Evolutionary conservation across 2,329 filamentous ascomycete genomes (phyloP).

Genomic region (Aureobasidium sp.): DNA sequence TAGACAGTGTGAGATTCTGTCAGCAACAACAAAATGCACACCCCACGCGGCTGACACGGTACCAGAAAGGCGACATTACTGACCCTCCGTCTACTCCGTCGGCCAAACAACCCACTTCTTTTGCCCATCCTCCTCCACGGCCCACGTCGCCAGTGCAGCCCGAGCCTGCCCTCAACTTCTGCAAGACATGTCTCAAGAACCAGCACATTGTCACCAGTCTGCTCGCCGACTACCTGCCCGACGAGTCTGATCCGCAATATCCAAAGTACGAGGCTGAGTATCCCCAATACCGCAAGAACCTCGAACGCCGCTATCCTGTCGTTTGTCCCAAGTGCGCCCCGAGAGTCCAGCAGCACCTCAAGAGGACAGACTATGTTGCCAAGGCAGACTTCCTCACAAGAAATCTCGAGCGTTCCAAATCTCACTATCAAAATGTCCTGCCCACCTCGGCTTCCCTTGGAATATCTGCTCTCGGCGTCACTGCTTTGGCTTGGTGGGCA

Average conservation of each 20-base stretch:
- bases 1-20: too few species aligned
- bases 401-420: constrained; percentile 27
- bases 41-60: constrained; percentile 5
- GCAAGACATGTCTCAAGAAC: constrained; percentile 77
- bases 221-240: constrained; percentile 72
- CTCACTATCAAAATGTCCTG: neutral
- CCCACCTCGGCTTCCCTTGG: neutral
- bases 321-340: constrained; percentile 77
- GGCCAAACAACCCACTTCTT: constrained; percentile 43
- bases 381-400: constrained; percentile 55
- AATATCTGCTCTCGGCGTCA: constrained; percentile 29
- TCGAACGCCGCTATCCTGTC: constrained; percentile 82
- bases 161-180: constrained; percentile 55
- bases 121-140: constrained; percentile 27
- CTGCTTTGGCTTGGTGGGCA: constrained; percentile 36
- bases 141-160: constrained; percentile 31
- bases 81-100: constrained; percentile 62
- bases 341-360: constrained; percentile 62
- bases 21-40: too few species aligned
- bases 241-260: constrained; percentile 60
- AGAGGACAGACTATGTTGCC: constrained; percentile 68
- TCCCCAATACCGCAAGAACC: constrained; percentile 60
- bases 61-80: constrained; percentile 76
- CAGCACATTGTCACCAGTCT: constrained; percentile 72
- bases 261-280: constrained; percentile 60